Evolutionary conservation across 768 basidiomycete genomes (phyloP), one percentile per base, ranked within the genome.

Genomic region (Cyclocybe cylindracea): DNA sequence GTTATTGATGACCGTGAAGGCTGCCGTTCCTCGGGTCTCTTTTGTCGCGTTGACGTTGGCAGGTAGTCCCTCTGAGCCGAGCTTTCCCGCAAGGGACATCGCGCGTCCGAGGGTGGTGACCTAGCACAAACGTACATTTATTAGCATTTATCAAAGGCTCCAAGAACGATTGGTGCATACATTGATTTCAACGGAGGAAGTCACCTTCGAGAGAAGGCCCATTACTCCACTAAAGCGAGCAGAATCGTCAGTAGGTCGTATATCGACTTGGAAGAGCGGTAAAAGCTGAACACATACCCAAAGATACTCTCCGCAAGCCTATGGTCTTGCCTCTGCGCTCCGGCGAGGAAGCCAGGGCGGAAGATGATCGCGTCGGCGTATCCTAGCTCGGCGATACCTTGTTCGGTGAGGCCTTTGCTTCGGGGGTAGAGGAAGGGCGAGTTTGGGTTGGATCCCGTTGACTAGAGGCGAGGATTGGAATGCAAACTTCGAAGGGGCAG

Each of bases 401-500:
- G 70, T 64, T 92, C 91, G 0, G 91, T 92, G 31, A 83, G 68
- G 11, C 87, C 91, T 67, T 91, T 91, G 59, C 81, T 84, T 76
- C 85, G 80, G 2, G 69, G 18, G 52, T 89, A 89, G 11, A 87
- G 66, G 57, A 84, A 75, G 0, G 48, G 55, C 4, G 85, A 82
- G 1, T 66, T 68, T 0, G 80, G 49, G 60, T 80, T 67, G 18
- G 87, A 82, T 9, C 78, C 76, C 0, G 7, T 19, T 14, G 75
- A 76, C 85, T 86, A 50, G 9, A 38, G 38, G 29, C 45, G 13
- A 13, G n/a, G 18, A 47, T 29, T 40, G 8, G 7, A 18, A 10
- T 9, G 31, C 24, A 10, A 32, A 16, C n/a, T 14, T 7, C 33
- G 14, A 18, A 47, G 14, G 37, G 29, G 48, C 5, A 46, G 16